Conservation (phyloP, 1,284 basidiomycete species). For the Tilletia walkeri region DNA sequence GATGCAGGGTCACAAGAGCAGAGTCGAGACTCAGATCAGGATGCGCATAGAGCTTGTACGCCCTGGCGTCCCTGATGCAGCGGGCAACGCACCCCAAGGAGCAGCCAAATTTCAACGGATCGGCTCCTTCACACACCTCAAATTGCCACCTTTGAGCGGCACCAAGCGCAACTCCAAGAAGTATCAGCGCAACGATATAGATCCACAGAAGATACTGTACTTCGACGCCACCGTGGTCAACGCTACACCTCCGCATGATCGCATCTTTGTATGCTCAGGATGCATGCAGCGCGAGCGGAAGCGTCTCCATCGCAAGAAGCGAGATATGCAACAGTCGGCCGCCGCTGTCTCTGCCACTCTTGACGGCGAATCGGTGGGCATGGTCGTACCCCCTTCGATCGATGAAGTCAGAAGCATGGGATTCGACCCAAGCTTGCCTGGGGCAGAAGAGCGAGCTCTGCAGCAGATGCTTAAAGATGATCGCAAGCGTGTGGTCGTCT, state of each 20-base stretch:
- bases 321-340: conserved; percentile 21
- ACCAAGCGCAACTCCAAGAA: conserved; percentile 67
- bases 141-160: conserved; percentile 53
- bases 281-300: conserved; percentile 67
- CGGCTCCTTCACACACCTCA: conserved; percentile 52
- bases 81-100: conserved; percentile 62
- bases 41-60: conserved; percentile 52
- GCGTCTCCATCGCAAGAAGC: conserved; percentile 50
- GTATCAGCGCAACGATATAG: conserved; percentile 59
- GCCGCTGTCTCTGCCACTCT: conserved; percentile 20
- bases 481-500: conserved; percentile 59
- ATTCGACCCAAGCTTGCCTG: conserved; percentile 40
- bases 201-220: conserved; percentile 51
- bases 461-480: conserved; percentile 49
- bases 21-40: conserved; percentile 75
- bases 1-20: conserved; percentile 79
- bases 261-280: conserved; percentile 67
- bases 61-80: conserved; percentile 57
- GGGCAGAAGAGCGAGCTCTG: conserved; percentile 38
- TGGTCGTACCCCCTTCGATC: conserved; percentile 32
- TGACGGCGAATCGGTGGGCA: conserved; percentile 13
- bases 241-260: conserved; percentile 72
- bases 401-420: conserved; percentile 50
- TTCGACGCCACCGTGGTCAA: conserved; percentile 52
- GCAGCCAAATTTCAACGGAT: conserved; percentile 46